phyloP scores from a whole-genome alignment of 306 rosid genomes.

The Potentilla sterilis region DNA sequence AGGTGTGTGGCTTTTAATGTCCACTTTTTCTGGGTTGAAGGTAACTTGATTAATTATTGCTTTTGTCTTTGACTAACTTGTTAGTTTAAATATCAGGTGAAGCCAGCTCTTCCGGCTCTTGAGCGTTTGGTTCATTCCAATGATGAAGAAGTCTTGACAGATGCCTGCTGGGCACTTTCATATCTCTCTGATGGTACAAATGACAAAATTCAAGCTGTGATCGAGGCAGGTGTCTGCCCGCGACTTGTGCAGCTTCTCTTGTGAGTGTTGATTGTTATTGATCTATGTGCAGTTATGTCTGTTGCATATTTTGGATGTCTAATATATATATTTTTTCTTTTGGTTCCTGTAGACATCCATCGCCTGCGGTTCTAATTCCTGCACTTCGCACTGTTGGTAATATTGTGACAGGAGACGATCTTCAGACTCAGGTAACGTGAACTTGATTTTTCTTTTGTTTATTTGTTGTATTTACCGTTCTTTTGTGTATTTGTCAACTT shows the following conservation, averaged over 20 bases:
- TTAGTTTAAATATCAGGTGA: slow-evolving; percentile 52
- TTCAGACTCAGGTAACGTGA: slow-evolving; percentile 74
- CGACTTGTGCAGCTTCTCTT: slow-evolving; percentile 79
- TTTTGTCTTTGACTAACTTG: slow-evolving; percentile 5
- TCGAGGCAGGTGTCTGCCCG: slow-evolving; percentile 76
- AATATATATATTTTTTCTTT: neutral
- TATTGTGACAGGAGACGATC: slow-evolving; percentile 88
- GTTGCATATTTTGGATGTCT: neutral
- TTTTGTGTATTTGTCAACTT: neutral
- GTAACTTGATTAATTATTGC: neutral
- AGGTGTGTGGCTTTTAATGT: slow-evolving; percentile 37
- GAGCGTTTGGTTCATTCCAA: slow-evolving; percentile 81
- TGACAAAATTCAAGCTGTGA: slow-evolving; percentile 93
- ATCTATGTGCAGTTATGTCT: neutral
- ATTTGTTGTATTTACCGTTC: neutral
- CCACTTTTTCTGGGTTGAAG: neutral
- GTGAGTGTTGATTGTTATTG: slow-evolving; percentile 40
- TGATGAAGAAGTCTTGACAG: slow-evolving; percentile 92
- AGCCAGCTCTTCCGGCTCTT: slow-evolving; percentile 86
- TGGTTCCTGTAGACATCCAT: slow-evolving; percentile 61
- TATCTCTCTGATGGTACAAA: slow-evolving; percentile 92
- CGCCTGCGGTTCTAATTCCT: slow-evolving; percentile 85
- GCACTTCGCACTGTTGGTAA: slow-evolving; percentile 95
- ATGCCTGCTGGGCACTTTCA: slow-evolving; percentile 92
- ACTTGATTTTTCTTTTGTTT: neutral